phyloP scores from a whole-genome alignment of 768 basidiomycete genomes.

The Exidia glandulosa region DNA sequence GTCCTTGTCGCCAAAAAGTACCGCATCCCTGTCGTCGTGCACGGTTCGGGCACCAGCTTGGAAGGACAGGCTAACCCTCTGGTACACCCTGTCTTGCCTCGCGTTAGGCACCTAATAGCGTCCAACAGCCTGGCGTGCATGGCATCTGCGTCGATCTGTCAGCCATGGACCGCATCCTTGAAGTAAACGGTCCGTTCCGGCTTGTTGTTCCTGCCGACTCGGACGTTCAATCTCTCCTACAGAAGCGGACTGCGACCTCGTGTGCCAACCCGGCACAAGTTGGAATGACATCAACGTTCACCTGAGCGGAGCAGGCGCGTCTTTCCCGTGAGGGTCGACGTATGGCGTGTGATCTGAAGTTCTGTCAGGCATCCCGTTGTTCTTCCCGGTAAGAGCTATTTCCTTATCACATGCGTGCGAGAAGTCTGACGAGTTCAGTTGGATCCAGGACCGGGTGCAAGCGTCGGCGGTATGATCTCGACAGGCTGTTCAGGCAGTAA shows the following conservation, averaged over 20 bases:
- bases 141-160: slow-evolving; percentile 77
- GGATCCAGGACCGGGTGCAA: slow-evolving; percentile 69
- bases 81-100: background rate
- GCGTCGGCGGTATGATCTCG: slow-evolving; percentile 77
- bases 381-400: slow-evolving; percentile 56
- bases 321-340: background rate
- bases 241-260: slow-evolving; percentile 63
- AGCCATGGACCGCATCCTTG: slow-evolving; percentile 67
- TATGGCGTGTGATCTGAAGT: background rate
- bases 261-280: slow-evolving; percentile 60
- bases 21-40: slow-evolving; percentile 66
- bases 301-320: slow-evolving; percentile 47
- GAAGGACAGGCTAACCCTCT: slow-evolving; percentile 45
- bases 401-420: background rate
- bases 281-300: slow-evolving; percentile 68
- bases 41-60: slow-evolving; percentile 70
- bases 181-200: slow-evolving; percentile 45
- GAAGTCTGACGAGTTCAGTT: slow-evolving; percentile 29
- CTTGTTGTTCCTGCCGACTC: background rate
- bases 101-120: slow-evolving; percentile 2
- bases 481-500: slow-evolving; percentile 80
- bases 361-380: slow-evolving; percentile 55
- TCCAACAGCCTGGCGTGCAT: slow-evolving; percentile 14
- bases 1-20: slow-evolving; percentile 67
- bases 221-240: background rate